Percentiles rank a stretch among this genome's conserved stretches.
phyloP scores from a whole-genome alignment of 306 rosid species.

The Dalbergia cultrata region DNA sequence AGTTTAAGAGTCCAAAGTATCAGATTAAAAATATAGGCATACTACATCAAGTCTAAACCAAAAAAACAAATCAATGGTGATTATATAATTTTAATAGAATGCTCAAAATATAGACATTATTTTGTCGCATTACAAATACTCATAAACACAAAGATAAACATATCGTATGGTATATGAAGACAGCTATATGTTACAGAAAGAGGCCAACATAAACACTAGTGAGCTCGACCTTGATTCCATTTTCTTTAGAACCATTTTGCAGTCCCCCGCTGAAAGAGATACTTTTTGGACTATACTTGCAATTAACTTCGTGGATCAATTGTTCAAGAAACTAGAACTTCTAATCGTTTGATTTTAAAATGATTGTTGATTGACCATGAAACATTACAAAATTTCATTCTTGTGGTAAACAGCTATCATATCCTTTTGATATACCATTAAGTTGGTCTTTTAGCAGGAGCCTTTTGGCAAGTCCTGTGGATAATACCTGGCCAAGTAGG shows the following conservation, averaged over 20 bases:
- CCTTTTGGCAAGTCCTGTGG: conserved; percentile 17
- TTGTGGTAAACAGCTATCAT: conserved; percentile 19
- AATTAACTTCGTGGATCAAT: conserved; percentile 26
- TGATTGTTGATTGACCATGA: not conserved
- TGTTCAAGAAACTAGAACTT: conserved; percentile 22
- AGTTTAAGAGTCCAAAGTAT: too few relatives aligned
- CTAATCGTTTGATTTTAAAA: not conserved
- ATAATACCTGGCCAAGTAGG: conserved; percentile 18
- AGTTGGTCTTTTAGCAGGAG: not conserved
- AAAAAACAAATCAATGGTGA: too few relatives aligned
- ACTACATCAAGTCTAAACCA: too few relatives aligned
- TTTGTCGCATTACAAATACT: too few relatives aligned
- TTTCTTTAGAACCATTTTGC: conserved; percentile 19
- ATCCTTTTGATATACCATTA: not conserved
- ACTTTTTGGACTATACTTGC: conserved; percentile 8
- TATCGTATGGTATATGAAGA: too few relatives aligned
- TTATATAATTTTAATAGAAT: too few relatives aligned
- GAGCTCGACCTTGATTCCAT: too few relatives aligned
- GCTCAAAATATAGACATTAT: too few relatives aligned
- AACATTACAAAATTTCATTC: not conserved
- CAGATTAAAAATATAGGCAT: too few relatives aligned
- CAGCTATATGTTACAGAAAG: too few relatives aligned
- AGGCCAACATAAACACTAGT: too few relatives aligned
- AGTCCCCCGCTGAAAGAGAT: conserved; percentile 2
- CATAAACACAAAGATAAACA: too few relatives aligned